Base-by-base conservation (phyloP, 441 rosid species). In the Syzygium malaccense region DNA sequence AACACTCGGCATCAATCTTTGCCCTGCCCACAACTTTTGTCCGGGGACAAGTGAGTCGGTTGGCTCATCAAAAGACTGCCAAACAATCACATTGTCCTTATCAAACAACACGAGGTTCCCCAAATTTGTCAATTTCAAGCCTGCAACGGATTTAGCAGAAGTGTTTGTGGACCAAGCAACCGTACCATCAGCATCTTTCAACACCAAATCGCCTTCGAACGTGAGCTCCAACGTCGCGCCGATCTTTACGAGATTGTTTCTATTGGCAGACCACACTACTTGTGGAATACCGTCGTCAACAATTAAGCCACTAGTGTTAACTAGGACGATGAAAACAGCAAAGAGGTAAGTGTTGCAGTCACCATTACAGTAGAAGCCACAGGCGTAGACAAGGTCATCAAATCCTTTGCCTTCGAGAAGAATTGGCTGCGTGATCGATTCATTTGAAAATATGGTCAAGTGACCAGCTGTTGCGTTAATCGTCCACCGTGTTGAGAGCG, bases 41-140 rank as follows among this genome's bases (percentile, higher is more conserved):
- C 90, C 89, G 1, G 53, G 87, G 55, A 91, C 89, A 53, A 91
- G 41, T 1, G 88, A 53, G 75, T 91, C 87, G 0, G 89, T 85
- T 4, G 90, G 92, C 33, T 88, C 11, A 62, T 88, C 90, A 55
- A 85, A 87, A 15, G 92, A 90, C 33, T 91, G 79, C 90, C 90
- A 91, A 30, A 89, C 78, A 8, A 55, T 85, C 1, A 23, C 26
- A 55, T 33, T 87, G 23, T 86, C 55, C 48, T 45, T 45, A 54
- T 89, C 26, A 58, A 85, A 85, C 78, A 91, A 68, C 55, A 89
- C 88, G 26, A 89, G 87, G 57, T 91, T 89, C 19, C 90, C 86
- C 4, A 10, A 25, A 18, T 87, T 66, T 32, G 89, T 86, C 49
- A 88, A 87, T 71, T 87, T 90, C 30, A 90, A 28, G 30, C 89